Evolutionary conservation across 2,329 filamentous ascomycete genomes (phyloP), one percentile per base, ranked within the genome.

Genomic region (Ambrosiella beaveri): DNA sequence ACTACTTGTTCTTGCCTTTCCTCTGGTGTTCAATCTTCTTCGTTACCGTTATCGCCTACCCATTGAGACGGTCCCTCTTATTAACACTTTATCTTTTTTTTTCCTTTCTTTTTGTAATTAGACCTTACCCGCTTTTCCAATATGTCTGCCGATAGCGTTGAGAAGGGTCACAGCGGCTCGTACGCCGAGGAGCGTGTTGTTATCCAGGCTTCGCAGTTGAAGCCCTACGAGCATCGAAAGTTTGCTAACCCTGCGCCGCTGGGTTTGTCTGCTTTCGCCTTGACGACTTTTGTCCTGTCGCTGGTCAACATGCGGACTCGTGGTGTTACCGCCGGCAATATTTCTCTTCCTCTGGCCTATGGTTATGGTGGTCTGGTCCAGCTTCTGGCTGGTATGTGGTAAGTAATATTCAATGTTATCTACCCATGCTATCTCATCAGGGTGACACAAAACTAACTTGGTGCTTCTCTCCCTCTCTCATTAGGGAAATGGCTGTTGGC

Each of bases 361-460:
- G 86, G 78, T 27, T 90, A 90, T 67, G 86, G 86, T 65, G 86
- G 86, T 65, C 74, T 89, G 13, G 80, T 90, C 47, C 87, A 93
- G 73, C 75, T 91, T 55, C 73, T 88, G 19, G 84, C 86, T 63
- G 87, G 87, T 73, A 93, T 91, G 87, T 93, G 87, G 87, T 88
- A 77, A 69, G 79, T 60, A 35, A 45, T 7, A 19, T 27, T 40
- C 27, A 36, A 36, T 56, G 54, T 57, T 13, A 37, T 39, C n/a
- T 57, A 1, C n/a, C 15, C 6, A n/a, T 54, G 15, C 27, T 12
- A 36, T 56, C 51, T 45, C 41, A 40, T 44, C 27, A 27, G 27
- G 3, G 27, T 27, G 27, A 27, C 27, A 27, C 3, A 27, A 27
- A 27, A 27, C 54, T 54, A 37, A 40, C 40, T 27, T 49, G n/a